These are phyloP conservation scores for Chimonanthus salicifolius DNA, from an alignment of 164 flowering plant species.

Conservation along the genomic window DNA sequence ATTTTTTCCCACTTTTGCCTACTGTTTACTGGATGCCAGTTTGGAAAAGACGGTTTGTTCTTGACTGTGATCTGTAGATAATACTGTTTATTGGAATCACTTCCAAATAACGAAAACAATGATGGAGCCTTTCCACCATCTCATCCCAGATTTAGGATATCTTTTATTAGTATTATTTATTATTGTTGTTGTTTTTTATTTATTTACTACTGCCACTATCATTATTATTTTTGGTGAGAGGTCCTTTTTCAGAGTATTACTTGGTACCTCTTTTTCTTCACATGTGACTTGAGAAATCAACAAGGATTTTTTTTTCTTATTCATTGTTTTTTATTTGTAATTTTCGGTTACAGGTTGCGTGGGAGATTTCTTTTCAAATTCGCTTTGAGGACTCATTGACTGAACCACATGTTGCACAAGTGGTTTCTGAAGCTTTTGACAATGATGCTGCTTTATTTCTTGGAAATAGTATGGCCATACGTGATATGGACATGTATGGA, in stretches of 20 bases:
- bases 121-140: background rate
- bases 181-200: no score
- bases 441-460: conserved; percentile 63
- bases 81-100: background rate
- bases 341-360: conserved; percentile 47
- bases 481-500: conserved; percentile 86
- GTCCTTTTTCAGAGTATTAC: no score
- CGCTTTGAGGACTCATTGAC: conserved; percentile 48
- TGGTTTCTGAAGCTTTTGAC: conserved; percentile 47
- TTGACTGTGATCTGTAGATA: background rate
- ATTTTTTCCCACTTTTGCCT: background rate
- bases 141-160: no score
- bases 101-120: no score
- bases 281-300: background rate
- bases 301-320: no score
- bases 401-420: conserved; percentile 76
- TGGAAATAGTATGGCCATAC: conserved; percentile 92
- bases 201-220: no score
- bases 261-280: background rate
- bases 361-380: conserved; percentile 69
- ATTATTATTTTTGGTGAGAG: no score
- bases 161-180: no score
- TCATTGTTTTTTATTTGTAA: conserved; percentile 4
- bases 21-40: background rate
- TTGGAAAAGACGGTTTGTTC: background rate